Evolutionary conservation across 176 grass and related monocot genomes (phyloP).

Genomic region (Oryza punctata): DNA sequence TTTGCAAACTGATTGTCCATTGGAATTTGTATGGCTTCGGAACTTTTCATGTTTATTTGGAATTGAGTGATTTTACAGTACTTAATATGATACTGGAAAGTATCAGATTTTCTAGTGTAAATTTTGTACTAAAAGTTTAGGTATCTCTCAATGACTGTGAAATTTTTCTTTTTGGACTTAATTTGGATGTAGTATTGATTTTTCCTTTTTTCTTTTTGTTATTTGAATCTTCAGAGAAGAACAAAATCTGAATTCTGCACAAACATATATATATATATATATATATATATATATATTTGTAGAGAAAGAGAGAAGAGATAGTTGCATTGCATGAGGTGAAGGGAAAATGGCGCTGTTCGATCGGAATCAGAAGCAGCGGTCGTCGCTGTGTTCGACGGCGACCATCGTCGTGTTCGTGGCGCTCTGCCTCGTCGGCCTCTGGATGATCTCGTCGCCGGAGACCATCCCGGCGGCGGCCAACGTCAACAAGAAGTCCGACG

Average conservation of each 20-base stretch:
- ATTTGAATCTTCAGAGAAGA: background rate
- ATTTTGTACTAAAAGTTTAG: too few species aligned
- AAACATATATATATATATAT: background rate
- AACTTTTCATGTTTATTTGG: background rate
- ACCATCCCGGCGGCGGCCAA: constrained; percentile 43
- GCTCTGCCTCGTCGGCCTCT: constrained; percentile 81
- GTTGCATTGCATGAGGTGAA: constrained; percentile 28
- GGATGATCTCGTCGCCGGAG: constrained; percentile 63
- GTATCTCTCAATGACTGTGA: too few species aligned
- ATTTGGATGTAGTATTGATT: background rate
- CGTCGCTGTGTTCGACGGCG: constrained; percentile 65
- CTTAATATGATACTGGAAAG: too few species aligned
- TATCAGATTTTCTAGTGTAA: too few species aligned
- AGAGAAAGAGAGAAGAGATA: background rate
- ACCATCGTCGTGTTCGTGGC: constrained; percentile 61
- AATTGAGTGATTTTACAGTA: too few species aligned
- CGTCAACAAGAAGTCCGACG: constrained; percentile 9
- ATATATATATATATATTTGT: background rate
- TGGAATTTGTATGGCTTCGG: too few species aligned
- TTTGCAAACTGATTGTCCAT: background rate
- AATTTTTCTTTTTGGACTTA: too few species aligned
- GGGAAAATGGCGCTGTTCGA: constrained; percentile 66
- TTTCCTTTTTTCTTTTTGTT: background rate
- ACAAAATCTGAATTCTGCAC: background rate
- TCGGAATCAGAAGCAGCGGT: constrained; percentile 60